These are phyloP conservation scores for Geotrichum klebahnii DNA, from an alignment of 1,139 yeast genomes.

Conservation along the genomic window DNA sequence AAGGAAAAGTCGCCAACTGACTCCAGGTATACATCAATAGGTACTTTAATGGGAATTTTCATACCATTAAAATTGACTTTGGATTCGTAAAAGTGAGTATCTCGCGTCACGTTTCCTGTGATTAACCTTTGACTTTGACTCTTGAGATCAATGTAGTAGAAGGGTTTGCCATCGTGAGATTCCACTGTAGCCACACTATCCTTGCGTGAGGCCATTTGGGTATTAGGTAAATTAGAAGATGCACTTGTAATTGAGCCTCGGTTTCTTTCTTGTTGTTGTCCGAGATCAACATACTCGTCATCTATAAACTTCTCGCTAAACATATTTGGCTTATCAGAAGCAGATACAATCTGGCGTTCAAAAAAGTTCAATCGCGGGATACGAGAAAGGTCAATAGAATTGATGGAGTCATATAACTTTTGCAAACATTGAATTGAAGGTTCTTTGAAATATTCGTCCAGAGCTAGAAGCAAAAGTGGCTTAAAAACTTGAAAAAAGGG, in stretches of 20 bases:
- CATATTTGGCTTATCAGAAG: slow-evolving; percentile 33
- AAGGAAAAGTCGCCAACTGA: slow-evolving; percentile 38
- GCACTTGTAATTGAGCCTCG: too few species aligned
- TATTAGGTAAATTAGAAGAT: too few species aligned
- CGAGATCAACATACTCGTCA: slow-evolving; percentile 16
- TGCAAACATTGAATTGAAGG: slow-evolving; percentile 33
- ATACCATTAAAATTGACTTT: slow-evolving; percentile 34
- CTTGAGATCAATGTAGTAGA: slow-evolving; percentile 33
- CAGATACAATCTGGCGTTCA: slow-evolving; percentile 36
- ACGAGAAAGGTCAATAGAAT: slow-evolving; percentile 36
- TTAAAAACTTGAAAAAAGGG: slow-evolving; percentile 55
- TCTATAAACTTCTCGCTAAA: slow-evolving; percentile 35
- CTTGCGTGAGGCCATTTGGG: too few species aligned
- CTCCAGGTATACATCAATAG: slow-evolving; percentile 37
- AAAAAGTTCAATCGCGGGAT: slow-evolving; percentile 34
- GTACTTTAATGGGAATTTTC: slow-evolving; percentile 35
- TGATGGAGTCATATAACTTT: slow-evolving; percentile 42
- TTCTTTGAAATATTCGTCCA: slow-evolving; percentile 44
- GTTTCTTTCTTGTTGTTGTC: neutral
- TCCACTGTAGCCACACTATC: slow-evolving; percentile 1
- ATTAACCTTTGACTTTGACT: slow-evolving; percentile 28
- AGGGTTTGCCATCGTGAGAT: slow-evolving; percentile 20
- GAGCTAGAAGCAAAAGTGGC: slow-evolving; percentile 53
- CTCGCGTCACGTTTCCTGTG: slow-evolving; percentile 29
- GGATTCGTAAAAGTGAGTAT: slow-evolving; percentile 38